These are phyloP conservation scores for Fonsecaea pugnacius DNA, from an alignment of 2,329 filamentous ascomycete genomes.

Conservation along the genomic window DNA sequence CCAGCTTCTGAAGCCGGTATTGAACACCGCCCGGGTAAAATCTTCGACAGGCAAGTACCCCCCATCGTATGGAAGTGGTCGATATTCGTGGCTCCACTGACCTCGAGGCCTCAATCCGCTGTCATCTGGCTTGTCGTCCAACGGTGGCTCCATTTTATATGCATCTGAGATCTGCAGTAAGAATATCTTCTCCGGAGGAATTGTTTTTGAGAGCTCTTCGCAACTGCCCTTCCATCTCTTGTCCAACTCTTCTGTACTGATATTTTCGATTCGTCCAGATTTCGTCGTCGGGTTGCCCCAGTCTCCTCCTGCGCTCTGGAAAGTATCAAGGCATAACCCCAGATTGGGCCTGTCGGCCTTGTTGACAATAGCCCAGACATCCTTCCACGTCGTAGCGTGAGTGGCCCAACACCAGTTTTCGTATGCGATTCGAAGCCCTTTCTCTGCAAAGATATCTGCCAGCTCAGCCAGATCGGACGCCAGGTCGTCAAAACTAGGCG, in stretches of 20 bases:
- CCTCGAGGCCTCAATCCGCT: conserved; percentile 64
- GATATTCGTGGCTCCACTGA: conserved; percentile 72
- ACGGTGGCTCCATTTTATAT: conserved; percentile 64
- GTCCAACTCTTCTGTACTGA: conserved; percentile 59
- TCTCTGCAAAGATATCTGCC: conserved; percentile 63
- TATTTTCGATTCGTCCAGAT: conserved; percentile 62
- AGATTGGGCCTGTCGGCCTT: conserved; percentile 68
- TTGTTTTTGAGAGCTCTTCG: conserved; percentile 57
- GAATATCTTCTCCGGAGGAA: conserved; percentile 73
- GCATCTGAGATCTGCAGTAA: conserved; percentile 76
- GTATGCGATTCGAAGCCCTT: conserved; percentile 68
- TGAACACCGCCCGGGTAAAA: conserved; percentile 67
- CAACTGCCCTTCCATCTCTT: conserved; percentile 60
- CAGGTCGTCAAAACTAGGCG: conserved; percentile 55
- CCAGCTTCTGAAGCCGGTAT: conserved; percentile 69
- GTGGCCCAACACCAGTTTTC: conserved; percentile 86
- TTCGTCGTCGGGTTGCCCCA: conserved; percentile 71
- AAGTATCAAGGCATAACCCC: conserved; percentile 77
- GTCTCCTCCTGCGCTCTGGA: conserved; percentile 73
- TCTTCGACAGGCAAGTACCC: conserved; percentile 72
- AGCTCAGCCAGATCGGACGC: conserved; percentile 67
- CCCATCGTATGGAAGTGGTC: conserved; percentile 70
- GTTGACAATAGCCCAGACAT: conserved; percentile 70
- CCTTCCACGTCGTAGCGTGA: conserved; percentile 68
- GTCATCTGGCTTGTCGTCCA: conserved; percentile 56